Conservation (phyloP, 805 yeast genomes). For the Schwanniomyces polymorphus region DNA sequence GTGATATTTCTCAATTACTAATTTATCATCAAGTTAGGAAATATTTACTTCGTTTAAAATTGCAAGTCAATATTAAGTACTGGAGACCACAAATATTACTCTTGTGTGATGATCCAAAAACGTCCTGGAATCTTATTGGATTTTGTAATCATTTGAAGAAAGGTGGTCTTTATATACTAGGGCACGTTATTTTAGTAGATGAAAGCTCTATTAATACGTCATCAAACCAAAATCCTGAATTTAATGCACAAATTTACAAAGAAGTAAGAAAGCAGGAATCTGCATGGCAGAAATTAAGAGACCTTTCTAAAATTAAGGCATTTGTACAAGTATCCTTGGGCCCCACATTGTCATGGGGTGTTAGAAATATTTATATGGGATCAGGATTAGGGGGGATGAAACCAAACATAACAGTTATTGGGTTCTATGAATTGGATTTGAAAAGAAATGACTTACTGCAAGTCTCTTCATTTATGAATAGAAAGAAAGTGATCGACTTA, state of each 20-base stretch:
- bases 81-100: slow-evolving; percentile 97
- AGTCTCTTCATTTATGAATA: slow-evolving; percentile 17
- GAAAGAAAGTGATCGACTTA: slow-evolving; percentile 26
- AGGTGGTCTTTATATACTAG: slow-evolving; percentile 90
- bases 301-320: slow-evolving; percentile 77
- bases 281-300: slow-evolving; percentile 86
- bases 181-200: slow-evolving; percentile 78
- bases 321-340: slow-evolving; percentile 92
- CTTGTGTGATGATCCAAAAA: slow-evolving; percentile 87
- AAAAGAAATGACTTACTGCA: slow-evolving; percentile 35
- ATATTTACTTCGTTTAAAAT: slow-evolving; percentile 75
- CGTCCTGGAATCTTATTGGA: slow-evolving; percentile 86
- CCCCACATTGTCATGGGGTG: slow-evolving; percentile 91
- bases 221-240: slow-evolving; percentile 44
- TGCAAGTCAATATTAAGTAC: slow-evolving; percentile 88
- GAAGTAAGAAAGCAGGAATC: slow-evolving; percentile 72
- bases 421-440: slow-evolving; percentile 71
- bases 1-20: slow-evolving; percentile 93
- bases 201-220: slow-evolving; percentile 15
- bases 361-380: slow-evolving; percentile 85
- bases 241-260: slow-evolving; percentile 46
- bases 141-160: slow-evolving; percentile 94
- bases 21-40: slow-evolving; percentile 97
- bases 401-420: slow-evolving; percentile 91
- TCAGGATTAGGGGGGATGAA: slow-evolving; percentile 99